Evolutionary conservation across 1,139 yeast species (phyloP).

Genomic region (Candida dubliniensis): DNA sequence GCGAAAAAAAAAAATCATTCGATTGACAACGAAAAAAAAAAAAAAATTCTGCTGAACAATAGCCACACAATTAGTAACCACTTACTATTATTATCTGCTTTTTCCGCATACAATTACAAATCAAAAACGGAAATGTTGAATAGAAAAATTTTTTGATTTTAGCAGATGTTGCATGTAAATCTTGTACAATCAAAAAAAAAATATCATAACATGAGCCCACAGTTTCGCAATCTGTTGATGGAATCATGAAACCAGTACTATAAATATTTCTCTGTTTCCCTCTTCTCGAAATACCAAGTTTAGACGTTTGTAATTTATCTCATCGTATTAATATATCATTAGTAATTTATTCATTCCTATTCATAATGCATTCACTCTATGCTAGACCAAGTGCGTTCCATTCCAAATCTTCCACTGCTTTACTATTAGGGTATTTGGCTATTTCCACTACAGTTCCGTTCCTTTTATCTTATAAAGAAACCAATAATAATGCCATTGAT

Average conservation of each 20-base stretch:
- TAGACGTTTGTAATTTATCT: neutral
- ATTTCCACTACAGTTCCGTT: slow-evolving; percentile 45
- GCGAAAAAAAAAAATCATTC: no score
- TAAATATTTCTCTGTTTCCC: slow-evolving; percentile 1
- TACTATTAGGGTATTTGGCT: slow-evolving; percentile 42
- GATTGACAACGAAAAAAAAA: no score
- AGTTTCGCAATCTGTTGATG: slow-evolving; percentile 4
- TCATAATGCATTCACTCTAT: slow-evolving; percentile 16
- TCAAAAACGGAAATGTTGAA: no score
- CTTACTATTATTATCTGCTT: no score
- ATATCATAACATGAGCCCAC: slow-evolving; percentile 1
- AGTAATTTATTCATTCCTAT: neutral
- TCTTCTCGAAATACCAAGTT: neutral
- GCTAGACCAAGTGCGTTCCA: slow-evolving; percentile 13
- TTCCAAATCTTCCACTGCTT: slow-evolving; percentile 24
- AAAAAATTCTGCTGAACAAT: no score
- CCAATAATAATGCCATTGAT: slow-evolving; percentile 18
- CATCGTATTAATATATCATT: neutral
- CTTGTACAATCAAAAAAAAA: neutral
- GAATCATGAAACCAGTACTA: neutral
- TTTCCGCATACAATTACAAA: no score
- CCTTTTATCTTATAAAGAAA: slow-evolving; percentile 43
- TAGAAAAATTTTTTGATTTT: no score
- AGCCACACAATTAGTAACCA: no score
- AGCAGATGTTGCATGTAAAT: neutral